Evolutionary conservation across 495 filamentous ascomycete species (phyloP).

Genomic region (Penicillium cosmopolitanum): DNA sequence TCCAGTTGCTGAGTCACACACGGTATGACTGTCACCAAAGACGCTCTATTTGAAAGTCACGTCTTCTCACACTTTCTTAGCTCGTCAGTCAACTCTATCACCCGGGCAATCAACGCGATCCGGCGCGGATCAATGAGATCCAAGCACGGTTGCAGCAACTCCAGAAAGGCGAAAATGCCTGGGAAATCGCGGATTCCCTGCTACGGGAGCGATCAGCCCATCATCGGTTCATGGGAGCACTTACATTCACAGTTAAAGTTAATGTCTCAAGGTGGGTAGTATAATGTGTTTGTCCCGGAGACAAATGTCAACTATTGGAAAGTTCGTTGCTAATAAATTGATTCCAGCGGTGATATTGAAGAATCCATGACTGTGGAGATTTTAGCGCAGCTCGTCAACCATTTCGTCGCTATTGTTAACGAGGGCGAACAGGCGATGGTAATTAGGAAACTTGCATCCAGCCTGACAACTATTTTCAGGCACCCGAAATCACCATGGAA

Average conservation of each 20-base stretch:
- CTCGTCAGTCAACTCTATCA: constrained; percentile 65
- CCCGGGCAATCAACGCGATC: constrained; percentile 58
- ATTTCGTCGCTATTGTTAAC: constrained; percentile 63
- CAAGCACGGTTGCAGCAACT: constrained; percentile 76
- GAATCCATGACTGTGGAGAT: constrained; percentile 64
- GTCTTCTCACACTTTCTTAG: constrained; percentile 21
- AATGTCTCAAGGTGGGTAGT: constrained; percentile 51
- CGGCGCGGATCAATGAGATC: constrained; percentile 62
- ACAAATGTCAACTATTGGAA: neutral
- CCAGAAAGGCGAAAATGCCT: constrained; percentile 78
- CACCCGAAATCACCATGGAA: constrained; percentile 71
- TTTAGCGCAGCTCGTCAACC: constrained; percentile 69
- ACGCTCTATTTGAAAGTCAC: neutral
- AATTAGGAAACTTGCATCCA: constrained; percentile 79
- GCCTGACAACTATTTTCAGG: constrained; percentile 78
- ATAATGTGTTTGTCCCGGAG: neutral
- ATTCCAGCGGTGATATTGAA: constrained; percentile 58
- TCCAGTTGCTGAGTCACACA: constrained; percentile 24
- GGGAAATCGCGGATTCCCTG: constrained; percentile 79
- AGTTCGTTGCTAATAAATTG: neutral
- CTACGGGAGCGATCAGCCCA: constrained; percentile 63
- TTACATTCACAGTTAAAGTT: constrained; percentile 91
- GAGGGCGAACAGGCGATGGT: constrained; percentile 67
- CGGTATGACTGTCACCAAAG: constrained; percentile 3
- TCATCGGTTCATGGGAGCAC: constrained; percentile 89